Conservation (phyloP, 2,329 filamentous ascomycete genomes). For the Claviceps arundinis region DNA sequence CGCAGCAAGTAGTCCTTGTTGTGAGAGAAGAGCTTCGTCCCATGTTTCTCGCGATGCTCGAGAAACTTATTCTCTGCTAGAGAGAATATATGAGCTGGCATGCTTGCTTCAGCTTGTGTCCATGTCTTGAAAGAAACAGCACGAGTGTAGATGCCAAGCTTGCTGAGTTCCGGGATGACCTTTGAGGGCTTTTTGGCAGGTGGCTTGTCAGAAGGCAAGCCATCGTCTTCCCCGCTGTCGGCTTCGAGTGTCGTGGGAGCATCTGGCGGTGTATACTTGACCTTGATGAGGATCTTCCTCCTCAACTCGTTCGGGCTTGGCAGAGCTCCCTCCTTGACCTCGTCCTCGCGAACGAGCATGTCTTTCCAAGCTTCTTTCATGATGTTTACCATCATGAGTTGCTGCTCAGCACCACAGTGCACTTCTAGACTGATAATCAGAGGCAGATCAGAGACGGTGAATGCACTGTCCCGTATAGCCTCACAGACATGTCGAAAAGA, state of each 20-base stretch:
- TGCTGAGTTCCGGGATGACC: conserved; percentile 61
- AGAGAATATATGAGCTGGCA: conserved; percentile 57
- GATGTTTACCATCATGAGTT: conserved; percentile 82
- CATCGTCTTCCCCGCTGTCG: conserved; percentile 22
- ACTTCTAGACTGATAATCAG: conserved; percentile 93
- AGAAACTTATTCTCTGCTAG: conserved; percentile 52
- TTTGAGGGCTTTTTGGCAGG: conserved; percentile 35
- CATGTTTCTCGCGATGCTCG: conserved; percentile 38
- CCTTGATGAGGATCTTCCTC: conserved; percentile 73
- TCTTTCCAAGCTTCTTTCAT: conserved; percentile 77
- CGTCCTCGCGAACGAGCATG: conserved; percentile 48
- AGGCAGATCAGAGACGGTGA: conserved; percentile 61
- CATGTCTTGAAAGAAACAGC: conserved; percentile 74
- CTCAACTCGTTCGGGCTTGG: conserved; percentile 57
- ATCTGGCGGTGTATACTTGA: conserved; percentile 49
- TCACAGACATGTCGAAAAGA: conserved; percentile 76
- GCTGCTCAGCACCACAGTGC: conserved; percentile 68
- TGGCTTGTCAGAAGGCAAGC: conserved; percentile 29
- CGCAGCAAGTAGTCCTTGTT: conserved; percentile 76
- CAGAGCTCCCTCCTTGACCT: conserved; percentile 34
- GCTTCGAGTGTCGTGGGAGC: conserved; percentile 15
- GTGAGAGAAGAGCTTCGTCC: conserved; percentile 55
- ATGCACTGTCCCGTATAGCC: conserved; percentile 67
- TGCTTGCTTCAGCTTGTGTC: conserved; percentile 53
- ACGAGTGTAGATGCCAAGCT: conserved; percentile 69